Evolutionary conservation across 2,329 filamentous ascomycete species (phyloP), one percentile per base, ranked within the genome.

Genomic region (Ophiognomonia clavigignenti-juglandacearum): DNA sequence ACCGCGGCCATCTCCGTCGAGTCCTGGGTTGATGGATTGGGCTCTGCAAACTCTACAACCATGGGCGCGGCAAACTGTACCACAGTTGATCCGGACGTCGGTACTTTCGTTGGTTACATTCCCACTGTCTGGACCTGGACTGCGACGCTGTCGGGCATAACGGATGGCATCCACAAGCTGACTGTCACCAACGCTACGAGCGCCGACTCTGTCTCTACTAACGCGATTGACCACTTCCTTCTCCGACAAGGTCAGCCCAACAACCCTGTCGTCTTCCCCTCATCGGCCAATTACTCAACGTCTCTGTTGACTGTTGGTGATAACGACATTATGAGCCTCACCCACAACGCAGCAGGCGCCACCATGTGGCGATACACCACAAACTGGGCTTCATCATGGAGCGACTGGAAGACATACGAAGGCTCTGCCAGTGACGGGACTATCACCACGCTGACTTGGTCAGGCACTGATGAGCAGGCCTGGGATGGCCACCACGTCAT

Each of bases 401-500:
- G 74, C 31, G 62, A 75, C 5, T 84, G 81, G 80, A 57, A 68
- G 16, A 61, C 69, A 13, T 84, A 83, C 57, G 59, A 57, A 18
- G 74, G 75, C 24, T 26, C 24, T 6, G 24, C 6, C 20, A 74
- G 72, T 2, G 76, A 77, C 48, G 65, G 66, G 3, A 72, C 69
- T 10, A 64, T 84, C 14, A 53, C 69, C 10, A 57, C 66, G 22
- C 71, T 76, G 49, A 57, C 65, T 6, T 84, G 81, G 80, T 71
- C 67, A 6, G 81, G 80, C 20, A 76, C 75, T 1, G 64, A 71
- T 26, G 56, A 65, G 2, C 80, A 84, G 59, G 61, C 61, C 39
- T 85, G 80, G 80, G 57, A 71, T 27, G 81, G 78, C 19, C 71
- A 83, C 31, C 81, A 84, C 56, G 69, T 84, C 22, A 71, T 74